Evolutionary conservation across 331 rosid species (phyloP), one percentile per base, ranked within the genome.

Genomic region (Rhamnella rubrinervis): DNA sequence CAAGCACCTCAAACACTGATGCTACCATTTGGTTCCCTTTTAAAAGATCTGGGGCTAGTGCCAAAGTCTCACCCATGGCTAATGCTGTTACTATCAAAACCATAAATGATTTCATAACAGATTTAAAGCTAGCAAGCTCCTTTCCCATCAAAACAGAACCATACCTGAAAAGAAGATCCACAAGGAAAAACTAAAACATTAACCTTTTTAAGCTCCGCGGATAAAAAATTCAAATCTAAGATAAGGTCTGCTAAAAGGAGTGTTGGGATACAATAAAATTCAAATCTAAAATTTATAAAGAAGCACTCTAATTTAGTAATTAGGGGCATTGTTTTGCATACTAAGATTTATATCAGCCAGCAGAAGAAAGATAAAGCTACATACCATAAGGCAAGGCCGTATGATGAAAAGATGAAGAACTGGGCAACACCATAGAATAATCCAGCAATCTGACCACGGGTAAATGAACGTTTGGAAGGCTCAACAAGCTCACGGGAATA

Each of bases 1-100:
- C 97, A 79, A 85, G 64, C 68, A 91, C 82, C 65, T 95, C 96
- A 55, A 95, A 91, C 72, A 95, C 93, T 0, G 98, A 95, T 40
- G 97, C 95, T 65, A 81, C 93, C 98, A 91, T 95, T 78, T 95
- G 96, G 74, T 87, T 91, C 72, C 98, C 98, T 76, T 89, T 95
- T 75, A 95, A 68, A 66, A 95, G 96, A 75, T 95, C 98, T 2
- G 97, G 98, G 40, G 96, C 97, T 59, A 95, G 31, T 16, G 98
- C 97, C 80, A 95, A 72, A 41, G 93, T 83, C 77, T 89, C 98
- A 21, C 97, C 97, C 96, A 95, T 95, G 31, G 96, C 98, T 38
- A 95, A 61, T 41, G 97, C 98, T 26, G 98, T 89, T 57, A 95
- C 88, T 19, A 91, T 95, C 77, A 95, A 68, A 70, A 95, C 97